These are phyloP conservation scores for Bryoerythrophyllum caledonicum DNA, from an alignment of 225 moss, liverwort and hornwort species.

Conservation along the genomic window DNA sequence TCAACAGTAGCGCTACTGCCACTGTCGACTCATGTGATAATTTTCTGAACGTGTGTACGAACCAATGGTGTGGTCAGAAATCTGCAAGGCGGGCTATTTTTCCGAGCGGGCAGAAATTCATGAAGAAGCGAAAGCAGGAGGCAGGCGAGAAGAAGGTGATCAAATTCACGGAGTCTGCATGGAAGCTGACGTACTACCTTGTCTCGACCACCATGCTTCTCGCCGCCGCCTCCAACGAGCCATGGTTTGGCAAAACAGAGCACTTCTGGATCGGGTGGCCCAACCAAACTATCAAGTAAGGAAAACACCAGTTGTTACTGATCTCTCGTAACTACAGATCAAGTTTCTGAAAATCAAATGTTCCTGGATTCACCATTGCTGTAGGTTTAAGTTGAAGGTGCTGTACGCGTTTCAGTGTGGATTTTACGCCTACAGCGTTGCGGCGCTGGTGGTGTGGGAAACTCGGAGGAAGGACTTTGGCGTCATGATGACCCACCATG, in stretches of 20 bases:
- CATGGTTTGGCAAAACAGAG: slow-evolving; percentile 63
- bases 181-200: slow-evolving; percentile 79
- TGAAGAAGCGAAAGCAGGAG: slow-evolving; percentile 30
- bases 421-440: slow-evolving; percentile 71
- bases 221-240: slow-evolving; percentile 42
- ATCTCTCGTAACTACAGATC: no score
- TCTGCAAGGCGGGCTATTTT: neutral
- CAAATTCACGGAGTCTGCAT: slow-evolving; percentile 81
- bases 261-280: slow-evolving; percentile 86
- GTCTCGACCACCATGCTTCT: slow-evolving; percentile 35
- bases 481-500: slow-evolving; percentile 90
- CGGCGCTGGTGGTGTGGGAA: slow-evolving; percentile 76
- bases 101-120: neutral
- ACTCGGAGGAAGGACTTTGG: slow-evolving; percentile 79
- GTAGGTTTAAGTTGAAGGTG: slow-evolving; percentile 79
- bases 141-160: slow-evolving; percentile 53
- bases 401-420: slow-evolving; percentile 77
- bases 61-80: no score
- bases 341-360: neutral
- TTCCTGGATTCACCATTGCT: neutral
- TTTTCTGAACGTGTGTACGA: no score
- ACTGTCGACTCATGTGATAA: neutral
- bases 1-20: neutral
- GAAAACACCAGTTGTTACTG: no score
- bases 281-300: slow-evolving; percentile 67